Evolutionary conservation across 345 rosid species (phyloP), one percentile per base, ranked within the genome.

Genomic region (Populus simonii): DNA sequence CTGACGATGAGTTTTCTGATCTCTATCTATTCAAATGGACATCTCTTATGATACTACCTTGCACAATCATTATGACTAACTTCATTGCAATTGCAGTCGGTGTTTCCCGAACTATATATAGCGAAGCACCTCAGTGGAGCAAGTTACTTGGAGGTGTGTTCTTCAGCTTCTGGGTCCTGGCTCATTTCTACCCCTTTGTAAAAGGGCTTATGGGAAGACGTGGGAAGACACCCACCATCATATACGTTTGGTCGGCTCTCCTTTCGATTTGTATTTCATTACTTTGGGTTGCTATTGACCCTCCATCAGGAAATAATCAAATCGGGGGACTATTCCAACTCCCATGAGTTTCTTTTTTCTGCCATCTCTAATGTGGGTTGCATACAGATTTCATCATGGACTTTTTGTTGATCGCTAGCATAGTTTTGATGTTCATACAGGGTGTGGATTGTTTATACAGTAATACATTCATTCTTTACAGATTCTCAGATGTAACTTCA

Each of bases 151-250:
- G 97, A n/a, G 96, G 97, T 0, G 88, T 86, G 16, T 89, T 94
- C 85, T 92, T 94, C 78, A 93, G 96, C 67, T 76, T 85, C 82
- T 94, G 97, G 97, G 98, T 94, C 22, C 73, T 91, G 87, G 83
- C 88, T 73, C 96, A 94, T 80, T 85, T 94, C 35, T 94, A 87
- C 81, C 98, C 98, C 0, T 94, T 94, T 49, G 91, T 90, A 0
- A 94, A 89, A 86, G 98, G 97, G 27, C 85, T 92, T 1, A 89
- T 91, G 97, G 98, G 97, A 53, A 85, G 90, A 80, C 75, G 91
- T 47, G 94, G 96, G 53, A 91, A 66, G 76, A 88, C 96, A 0
- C 93, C 98, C 0, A 92, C 94, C 0, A 75, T 94, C 47, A 78
- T 92, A 31, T 91, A 74, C 41, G 92, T 94, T 20, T 94, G 97